These are phyloP conservation scores for Adansonia digitata DNA, from an alignment of 345 rosid species.

Conservation along the genomic window DNA sequence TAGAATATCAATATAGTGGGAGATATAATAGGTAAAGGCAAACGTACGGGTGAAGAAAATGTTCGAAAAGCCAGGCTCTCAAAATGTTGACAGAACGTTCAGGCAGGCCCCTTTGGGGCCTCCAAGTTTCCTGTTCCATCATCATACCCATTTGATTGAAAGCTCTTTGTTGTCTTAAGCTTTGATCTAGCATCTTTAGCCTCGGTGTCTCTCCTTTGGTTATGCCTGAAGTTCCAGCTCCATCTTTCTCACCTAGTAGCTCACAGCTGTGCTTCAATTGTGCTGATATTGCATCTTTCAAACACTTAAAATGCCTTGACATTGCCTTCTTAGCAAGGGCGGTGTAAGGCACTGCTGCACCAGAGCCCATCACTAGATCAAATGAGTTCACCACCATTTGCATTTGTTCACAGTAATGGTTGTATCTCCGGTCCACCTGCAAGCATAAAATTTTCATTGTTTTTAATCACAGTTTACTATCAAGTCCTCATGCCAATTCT, in stretches of 20 bases:
- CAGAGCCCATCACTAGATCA: conserved; percentile 86
- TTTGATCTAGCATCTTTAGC: conserved; percentile 72
- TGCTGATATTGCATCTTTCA: conserved; percentile 71
- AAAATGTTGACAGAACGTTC: conserved; percentile 90
- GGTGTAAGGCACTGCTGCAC: conserved; percentile 87
- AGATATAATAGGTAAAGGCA: conserved; percentile 5
- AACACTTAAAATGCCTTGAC: conserved; percentile 90
- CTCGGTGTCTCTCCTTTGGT: conserved; percentile 96
- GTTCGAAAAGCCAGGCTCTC: conserved; percentile 98
- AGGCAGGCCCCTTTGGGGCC: conserved; percentile 92
- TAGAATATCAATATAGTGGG: neutral
- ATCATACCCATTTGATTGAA: conserved; percentile 94
- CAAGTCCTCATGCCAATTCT: neutral
- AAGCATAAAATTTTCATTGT: neutral
- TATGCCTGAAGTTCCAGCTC: conserved; percentile 57
- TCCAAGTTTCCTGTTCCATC: conserved; percentile 98
- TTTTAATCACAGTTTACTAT: neutral
- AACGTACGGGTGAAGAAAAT: conserved; percentile 98
- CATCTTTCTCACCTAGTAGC: conserved; percentile 73
- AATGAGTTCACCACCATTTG: conserved; percentile 92
- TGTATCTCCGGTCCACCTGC: conserved; percentile 94
- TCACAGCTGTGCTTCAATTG: conserved; percentile 79
- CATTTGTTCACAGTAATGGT: conserved; percentile 94
- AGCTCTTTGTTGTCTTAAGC: conserved; percentile 81
- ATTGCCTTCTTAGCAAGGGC: conserved; percentile 94